These are phyloP conservation scores for Microsporum audouinii DNA, from an alignment of 2,329 filamentous ascomycete genomes.

Conservation along the genomic window DNA sequence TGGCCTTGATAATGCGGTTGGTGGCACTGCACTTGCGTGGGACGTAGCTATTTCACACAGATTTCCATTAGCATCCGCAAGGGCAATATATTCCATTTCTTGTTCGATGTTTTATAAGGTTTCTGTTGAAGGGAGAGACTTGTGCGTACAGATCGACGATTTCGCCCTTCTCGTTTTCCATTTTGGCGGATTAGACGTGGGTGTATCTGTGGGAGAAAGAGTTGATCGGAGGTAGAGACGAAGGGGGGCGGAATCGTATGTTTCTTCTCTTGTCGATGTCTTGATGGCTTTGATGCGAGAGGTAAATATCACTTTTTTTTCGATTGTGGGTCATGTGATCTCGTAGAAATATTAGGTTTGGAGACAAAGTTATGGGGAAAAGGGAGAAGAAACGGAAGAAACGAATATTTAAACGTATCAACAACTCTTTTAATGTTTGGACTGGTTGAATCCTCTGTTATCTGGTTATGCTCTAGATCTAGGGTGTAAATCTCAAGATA, in stretches of 20 bases:
- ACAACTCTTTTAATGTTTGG: background rate
- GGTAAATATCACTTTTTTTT: conserved; percentile 5
- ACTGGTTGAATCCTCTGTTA: background rate
- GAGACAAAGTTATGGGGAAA: background rate
- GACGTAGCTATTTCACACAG: conserved; percentile 59
- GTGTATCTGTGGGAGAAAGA: conserved; percentile 13
- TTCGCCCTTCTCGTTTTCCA: conserved; percentile 99
- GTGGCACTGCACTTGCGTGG: conserved; percentile 97
- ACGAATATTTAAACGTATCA: background rate
- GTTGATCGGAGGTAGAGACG: conserved; percentile 3
- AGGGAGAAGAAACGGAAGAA: background rate
- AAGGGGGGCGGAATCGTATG: background rate
- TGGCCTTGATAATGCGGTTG: conserved; percentile 99
- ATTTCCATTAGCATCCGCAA: background rate
- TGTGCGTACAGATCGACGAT: conserved; percentile 89
- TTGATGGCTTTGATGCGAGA: conserved; percentile 4
- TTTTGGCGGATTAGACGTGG: conserved; percentile 46
- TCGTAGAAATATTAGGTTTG: background rate
- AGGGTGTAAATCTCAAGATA: background rate
- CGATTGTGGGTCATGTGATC: conserved; percentile 18
- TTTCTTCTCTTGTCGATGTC: conserved; percentile 1
- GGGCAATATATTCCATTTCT: background rate
- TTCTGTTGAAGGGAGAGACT: background rate
- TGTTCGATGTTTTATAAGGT: background rate
- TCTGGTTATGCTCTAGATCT: background rate